Evolutionary conservation across 371 early-diverging fungal species (phyloP), one percentile per base, ranked within the genome.

Genomic region (Actinomortierella ambigua): DNA sequence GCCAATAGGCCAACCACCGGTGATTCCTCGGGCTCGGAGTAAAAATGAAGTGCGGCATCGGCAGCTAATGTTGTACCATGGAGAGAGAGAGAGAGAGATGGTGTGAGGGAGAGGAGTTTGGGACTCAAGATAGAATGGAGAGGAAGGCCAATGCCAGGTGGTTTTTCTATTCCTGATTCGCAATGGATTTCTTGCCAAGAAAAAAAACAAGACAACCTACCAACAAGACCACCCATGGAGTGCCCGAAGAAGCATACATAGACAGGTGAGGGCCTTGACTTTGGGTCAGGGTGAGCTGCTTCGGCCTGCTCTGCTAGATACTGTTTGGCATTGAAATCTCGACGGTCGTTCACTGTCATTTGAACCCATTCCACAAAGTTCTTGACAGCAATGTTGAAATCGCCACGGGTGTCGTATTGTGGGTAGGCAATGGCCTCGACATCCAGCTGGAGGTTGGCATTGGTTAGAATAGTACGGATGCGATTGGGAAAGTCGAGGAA

Each of bases 171-270:
- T 43, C 2, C 14, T 53, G 34, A 15, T 18, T 26, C 9, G 54
- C 15, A n/a, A 47, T 57, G 29, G 8, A 34, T 23, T 57, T 9
- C 44, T 29, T 23, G 18, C 22, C 17, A 24, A 24, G n/a, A 3
- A 3, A 14, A 8, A 52, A 8, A 20, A 27, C 39, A 9, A 18
- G 0, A 13, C 7, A 24, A 8, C 78, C 76, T 83, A 87, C 87
- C 81, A 3, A 87, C 85, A 59, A 87, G 75, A 27, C 88, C 88
- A 48, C 88, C 88, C 85, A 87, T 85, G 1, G 85, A 85, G 55
- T 87, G 88, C 0, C 86, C 88, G 11, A 73, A 29, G 46, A 67
- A 63, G 48, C 63, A 63, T 0, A 67, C 75, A 46, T 67, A 78
- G 43, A 82, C 82, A 1, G 64, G 76, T 3, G 34, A 6, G 4